Conservation (phyloP, 2,329 filamentous ascomycete genomes). For the Colletotrichum filicis region DNA sequence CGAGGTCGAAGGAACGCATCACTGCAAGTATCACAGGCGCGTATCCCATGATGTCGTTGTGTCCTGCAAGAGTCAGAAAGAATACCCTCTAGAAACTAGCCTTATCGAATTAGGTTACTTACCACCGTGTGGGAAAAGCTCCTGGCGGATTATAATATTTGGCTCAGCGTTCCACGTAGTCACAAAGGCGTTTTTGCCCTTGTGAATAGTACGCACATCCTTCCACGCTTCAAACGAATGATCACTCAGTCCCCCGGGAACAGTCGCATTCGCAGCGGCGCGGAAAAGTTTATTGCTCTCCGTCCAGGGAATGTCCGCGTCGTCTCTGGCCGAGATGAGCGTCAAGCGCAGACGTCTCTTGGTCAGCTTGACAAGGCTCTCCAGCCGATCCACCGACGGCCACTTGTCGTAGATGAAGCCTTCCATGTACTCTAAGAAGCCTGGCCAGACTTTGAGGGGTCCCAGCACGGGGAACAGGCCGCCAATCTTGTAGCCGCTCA, state of each 20-base stretch:
- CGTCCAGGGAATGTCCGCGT: constrained; percentile 82
- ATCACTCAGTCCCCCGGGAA: constrained; percentile 47
- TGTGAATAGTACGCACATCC: constrained; percentile 53
- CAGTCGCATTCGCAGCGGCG: constrained; percentile 65
- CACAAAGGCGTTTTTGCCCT: constrained; percentile 60
- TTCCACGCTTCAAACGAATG: constrained; percentile 56
- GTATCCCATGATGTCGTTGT: constrained; percentile 76
- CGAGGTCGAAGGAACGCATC: constrained; percentile 70
- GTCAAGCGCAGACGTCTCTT: constrained; percentile 70
- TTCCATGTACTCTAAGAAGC: constrained; percentile 69
- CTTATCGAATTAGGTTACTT: constrained; percentile 39
- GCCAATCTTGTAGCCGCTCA: constrained; percentile 82
- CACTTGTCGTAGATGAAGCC: constrained; percentile 81
- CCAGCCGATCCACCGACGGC: constrained; percentile 76
- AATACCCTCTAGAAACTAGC: background rate
- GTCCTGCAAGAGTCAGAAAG: constrained; percentile 58
- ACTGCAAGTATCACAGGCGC: constrained; percentile 72
- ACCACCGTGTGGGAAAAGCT: constrained; percentile 67
- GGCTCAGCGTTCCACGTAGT: constrained; percentile 56
- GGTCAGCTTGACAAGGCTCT: constrained; percentile 63
- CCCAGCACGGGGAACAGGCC: constrained; percentile 83
- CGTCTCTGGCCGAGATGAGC: constrained; percentile 83
- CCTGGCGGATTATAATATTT: constrained; percentile 62
- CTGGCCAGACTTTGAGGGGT: constrained; percentile 76
- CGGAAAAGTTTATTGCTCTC: constrained; percentile 74